A percentile compares a stretch with the other conserved stretches of the same genome.
These are phyloP conservation scores for Forsythia viridissima DNA, from an alignment of 257 asterid genomes.

Conservation along the genomic window DNA sequence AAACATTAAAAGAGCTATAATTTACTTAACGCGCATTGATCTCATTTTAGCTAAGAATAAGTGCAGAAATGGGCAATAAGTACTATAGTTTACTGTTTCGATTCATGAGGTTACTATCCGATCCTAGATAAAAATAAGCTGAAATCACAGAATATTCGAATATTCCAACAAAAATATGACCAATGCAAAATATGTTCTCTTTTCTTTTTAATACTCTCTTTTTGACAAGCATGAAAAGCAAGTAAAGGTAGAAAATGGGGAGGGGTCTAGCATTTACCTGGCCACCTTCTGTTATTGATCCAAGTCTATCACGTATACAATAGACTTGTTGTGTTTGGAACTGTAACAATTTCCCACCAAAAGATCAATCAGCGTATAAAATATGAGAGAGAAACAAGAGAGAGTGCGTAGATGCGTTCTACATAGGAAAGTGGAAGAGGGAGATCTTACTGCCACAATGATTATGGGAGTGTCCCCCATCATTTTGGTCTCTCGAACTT, in stretches of 20 bases:
- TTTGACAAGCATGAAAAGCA: not conserved
- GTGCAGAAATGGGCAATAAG: not conserved
- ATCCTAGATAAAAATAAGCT: not conserved
- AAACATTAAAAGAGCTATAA: too few relatives aligned
- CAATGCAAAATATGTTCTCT: not conserved
- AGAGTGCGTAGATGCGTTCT: not conserved
- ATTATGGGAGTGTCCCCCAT: slow-evolving; percentile 95
- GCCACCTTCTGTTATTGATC: slow-evolving; percentile 85
- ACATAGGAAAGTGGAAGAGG: not conserved
- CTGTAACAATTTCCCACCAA: slow-evolving; percentile 42
- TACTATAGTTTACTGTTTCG: not conserved
- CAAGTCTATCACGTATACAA: slow-evolving; percentile 81
- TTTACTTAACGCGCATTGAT: too few relatives aligned
- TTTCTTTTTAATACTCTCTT: not conserved
- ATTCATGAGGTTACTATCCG: not conserved
- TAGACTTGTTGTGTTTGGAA: slow-evolving; percentile 95
- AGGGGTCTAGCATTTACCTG: slow-evolving; percentile 48
- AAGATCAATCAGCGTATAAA: slow-evolving; percentile 16
- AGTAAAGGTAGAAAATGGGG: not conserved
- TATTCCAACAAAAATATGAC: not conserved
- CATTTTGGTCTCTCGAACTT: slow-evolving; percentile 91
- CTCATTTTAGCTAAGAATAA: too few relatives aligned
- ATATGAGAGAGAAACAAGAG: not conserved
- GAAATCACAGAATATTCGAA: not conserved
- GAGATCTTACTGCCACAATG: slow-evolving; percentile 61